Evolutionary conservation across 345 rosid species (phyloP), one percentile per base, ranked within the genome.

Genomic region (Camelina neglecta): DNA sequence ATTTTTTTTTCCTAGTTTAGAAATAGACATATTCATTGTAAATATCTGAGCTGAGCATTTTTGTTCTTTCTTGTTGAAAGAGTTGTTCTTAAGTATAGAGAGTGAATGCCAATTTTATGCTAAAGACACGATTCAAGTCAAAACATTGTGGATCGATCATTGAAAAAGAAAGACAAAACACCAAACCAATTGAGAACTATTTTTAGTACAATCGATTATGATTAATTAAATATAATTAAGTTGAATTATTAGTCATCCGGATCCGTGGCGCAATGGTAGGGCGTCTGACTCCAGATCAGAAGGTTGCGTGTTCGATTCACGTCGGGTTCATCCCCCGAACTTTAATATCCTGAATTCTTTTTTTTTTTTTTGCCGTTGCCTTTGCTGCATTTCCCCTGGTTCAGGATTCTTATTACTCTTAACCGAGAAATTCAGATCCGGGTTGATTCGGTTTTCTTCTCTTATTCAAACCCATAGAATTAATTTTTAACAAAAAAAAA

Each of bases 191-290:
- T 35, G 49, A 45, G 35, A 67, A 50, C 18, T 41, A 36, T 16
- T 0, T 35, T 1, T 10, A 35, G 13, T 47, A 7, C 5, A 38
- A 10, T 26, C 1, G 4, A 11, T 38, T 1, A 6, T 0, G 0
- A 18, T 18, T 18, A 18, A 21, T 4, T 42, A 16, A 0, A 2
- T 29, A 53, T 0, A 0, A 0, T 0, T 12, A 38, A 26, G 0
- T 44, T 2, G 0, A 0, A 0, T 0, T 0, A 2, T 1, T 0
- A 4, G 2, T 0, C 15, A 70, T 63, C 67, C 67, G 92, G 97
- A 87, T 87, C 93, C 87, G 93, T 86, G 96, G 96, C 93, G 90
- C 95, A 93, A 90, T 87, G 98, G 93, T 90, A 86, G 98, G 92
- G 92, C 93, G 93, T 89, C 90, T 85, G 92, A 89, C 97, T 89